A percentile compares a stretch with the other conserved stretches of the same genome.
phyloP scores from a whole-genome alignment of 2,329 filamentous ascomycete genomes.

The Hypoxylon rubiginosum region DNA sequence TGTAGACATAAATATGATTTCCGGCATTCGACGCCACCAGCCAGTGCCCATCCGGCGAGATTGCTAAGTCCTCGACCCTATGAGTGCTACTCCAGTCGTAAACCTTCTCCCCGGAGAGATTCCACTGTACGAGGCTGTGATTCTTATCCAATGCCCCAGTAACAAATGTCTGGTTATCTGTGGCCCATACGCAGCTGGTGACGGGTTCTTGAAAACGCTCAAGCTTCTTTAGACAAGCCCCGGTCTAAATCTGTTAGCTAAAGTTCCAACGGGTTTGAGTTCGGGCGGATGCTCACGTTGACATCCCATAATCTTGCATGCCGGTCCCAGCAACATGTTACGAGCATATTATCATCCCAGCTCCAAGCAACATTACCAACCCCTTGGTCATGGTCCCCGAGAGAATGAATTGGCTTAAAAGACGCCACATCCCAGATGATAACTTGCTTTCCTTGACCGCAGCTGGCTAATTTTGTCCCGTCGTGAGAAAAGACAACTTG shows the following conservation, averaged over 20 bases:
- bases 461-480: constrained; percentile 84
- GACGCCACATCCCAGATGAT: constrained; percentile 84
- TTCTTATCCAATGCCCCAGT: constrained; percentile 80
- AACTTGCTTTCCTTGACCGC: constrained; percentile 80
- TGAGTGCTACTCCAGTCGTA: constrained; percentile 78
- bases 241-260: constrained; percentile 64
- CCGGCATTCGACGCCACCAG: constrained; percentile 83
- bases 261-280: background rate
- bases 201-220: constrained; percentile 85
- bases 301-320: constrained; percentile 82
- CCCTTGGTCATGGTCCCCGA: constrained; percentile 76
- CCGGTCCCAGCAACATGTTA: constrained; percentile 84
- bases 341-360: constrained; percentile 86
- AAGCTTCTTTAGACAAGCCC: constrained; percentile 72
- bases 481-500: constrained; percentile 91
- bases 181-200: constrained; percentile 90
- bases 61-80: constrained; percentile 85
- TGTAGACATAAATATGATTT: constrained; percentile 82
- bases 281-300: constrained; percentile 64
- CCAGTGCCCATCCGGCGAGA: constrained; percentile 83
- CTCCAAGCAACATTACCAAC: constrained; percentile 91
- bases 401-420: constrained; percentile 73
- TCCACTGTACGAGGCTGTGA: constrained; percentile 78
- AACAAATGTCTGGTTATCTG: constrained; percentile 82
- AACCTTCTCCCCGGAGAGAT: constrained; percentile 70